A percentile compares a stretch with the other conserved stretches of the same genome.
phyloP scores from a whole-genome alignment of 2,329 filamentous ascomycete species.

The Talaromyces rugulosus region DNA sequence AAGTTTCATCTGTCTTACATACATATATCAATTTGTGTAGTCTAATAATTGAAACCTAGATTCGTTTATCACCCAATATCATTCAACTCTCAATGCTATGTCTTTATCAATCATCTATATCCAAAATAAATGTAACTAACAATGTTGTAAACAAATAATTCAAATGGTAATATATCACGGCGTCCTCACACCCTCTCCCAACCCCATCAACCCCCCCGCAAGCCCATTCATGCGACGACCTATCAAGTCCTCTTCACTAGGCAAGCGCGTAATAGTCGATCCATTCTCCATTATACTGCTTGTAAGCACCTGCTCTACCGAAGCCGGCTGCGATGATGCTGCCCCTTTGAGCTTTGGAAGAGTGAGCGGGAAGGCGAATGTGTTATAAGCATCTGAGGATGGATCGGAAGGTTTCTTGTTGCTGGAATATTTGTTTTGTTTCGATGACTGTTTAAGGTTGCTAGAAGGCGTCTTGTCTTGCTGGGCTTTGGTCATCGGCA shows the following conservation, averaged over 20 bases:
- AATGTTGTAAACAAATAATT: neutral
- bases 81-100: neutral
- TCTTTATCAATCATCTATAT: neutral
- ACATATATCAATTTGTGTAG: neutral
- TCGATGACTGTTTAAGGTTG: neutral
- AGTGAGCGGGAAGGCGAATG: constrained; percentile 16
- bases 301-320: neutral
- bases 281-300: neutral
- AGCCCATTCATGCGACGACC: constrained; percentile 21
- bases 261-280: constrained; percentile 39
- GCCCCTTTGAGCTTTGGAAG: constrained; percentile 28
- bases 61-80: neutral
- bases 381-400: constrained; percentile 17
- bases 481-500: constrained; percentile 14
- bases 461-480: neutral
- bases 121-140: neutral
- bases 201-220: constrained; percentile 15
- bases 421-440: neutral
- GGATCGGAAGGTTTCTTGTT: neutral
- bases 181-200: constrained; percentile 15
- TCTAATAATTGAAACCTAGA: neutral
- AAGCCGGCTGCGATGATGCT: neutral
- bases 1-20: neutral
- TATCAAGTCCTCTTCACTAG: constrained; percentile 55
- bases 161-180: constrained; percentile 7